Evolutionary conservation across 768 basidiomycete genomes (phyloP).

Genomic region (Termitomyces sp.): DNA sequence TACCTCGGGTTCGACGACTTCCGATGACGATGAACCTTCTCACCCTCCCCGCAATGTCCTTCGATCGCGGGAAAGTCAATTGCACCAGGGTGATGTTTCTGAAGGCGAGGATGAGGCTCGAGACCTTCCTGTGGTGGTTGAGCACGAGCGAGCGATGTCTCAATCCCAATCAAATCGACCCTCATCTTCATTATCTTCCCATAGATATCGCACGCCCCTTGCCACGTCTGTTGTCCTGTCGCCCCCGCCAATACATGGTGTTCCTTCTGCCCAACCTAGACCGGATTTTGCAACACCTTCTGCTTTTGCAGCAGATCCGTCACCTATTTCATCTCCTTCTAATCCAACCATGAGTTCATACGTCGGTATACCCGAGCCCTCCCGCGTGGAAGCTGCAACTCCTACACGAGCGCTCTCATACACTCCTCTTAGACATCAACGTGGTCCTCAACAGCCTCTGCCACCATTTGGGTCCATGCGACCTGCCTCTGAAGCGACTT

Average conservation of each 20-base stretch:
- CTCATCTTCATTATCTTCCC: constrained; percentile 71
- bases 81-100: constrained; percentile 24
- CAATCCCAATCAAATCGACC: constrained; percentile 51
- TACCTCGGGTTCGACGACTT: constrained; percentile 60
- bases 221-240: constrained; percentile 56
- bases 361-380: constrained; percentile 32
- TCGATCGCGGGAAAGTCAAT: constrained; percentile 19
- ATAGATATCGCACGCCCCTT: constrained; percentile 75
- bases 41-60: constrained; percentile 13
- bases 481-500: constrained; percentile 42
- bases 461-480: constrained; percentile 31
- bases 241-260: constrained; percentile 38
- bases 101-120: constrained; percentile 47
- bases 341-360: constrained; percentile 31
- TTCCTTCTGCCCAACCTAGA: constrained; percentile 67
- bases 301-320: constrained; percentile 54
- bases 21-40: constrained; percentile 25
- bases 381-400: constrained; percentile 29
- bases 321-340: constrained; percentile 31
- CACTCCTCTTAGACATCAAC: constrained; percentile 29
- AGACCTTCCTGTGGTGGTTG: constrained; percentile 30
- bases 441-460: constrained; percentile 25
- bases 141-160: constrained; percentile 21
- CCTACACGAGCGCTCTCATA: constrained; percentile 28
- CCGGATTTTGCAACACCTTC: constrained; percentile 70